Conservation (phyloP, 2,329 filamentous ascomycete species). For the Thermoascus crustaceus region DNA sequence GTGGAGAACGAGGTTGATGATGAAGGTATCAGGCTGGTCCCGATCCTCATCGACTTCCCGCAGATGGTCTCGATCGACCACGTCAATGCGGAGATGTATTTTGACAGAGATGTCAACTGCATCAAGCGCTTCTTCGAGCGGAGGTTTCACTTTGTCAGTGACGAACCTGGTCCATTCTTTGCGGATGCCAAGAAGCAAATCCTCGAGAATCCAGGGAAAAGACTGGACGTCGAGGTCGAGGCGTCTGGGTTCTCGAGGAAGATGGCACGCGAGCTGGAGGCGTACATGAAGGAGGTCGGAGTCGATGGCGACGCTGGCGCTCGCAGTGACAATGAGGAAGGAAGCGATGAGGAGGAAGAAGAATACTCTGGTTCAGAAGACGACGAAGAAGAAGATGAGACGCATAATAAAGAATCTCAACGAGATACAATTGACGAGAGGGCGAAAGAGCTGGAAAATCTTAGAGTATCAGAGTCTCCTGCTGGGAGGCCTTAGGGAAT, state of each 20-base stretch:
- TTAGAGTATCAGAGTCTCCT: slow-evolving; percentile 23
- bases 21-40: slow-evolving; percentile 52
- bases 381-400: slow-evolving; percentile 26
- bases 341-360: slow-evolving; percentile 35
- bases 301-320: slow-evolving; percentile 46
- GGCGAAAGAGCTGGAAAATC: slow-evolving; percentile 22
- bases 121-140: slow-evolving; percentile 90
- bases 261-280: slow-evolving; percentile 89
- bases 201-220: slow-evolving; percentile 51
- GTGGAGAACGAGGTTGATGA: slow-evolving; percentile 20
- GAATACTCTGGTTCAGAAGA: slow-evolving; percentile 23
- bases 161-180: slow-evolving; percentile 77
- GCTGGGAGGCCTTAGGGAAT: slow-evolving; percentile 5
- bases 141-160: slow-evolving; percentile 77
- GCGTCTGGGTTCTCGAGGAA: slow-evolving; percentile 95
- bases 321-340: slow-evolving; percentile 24
- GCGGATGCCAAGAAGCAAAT: slow-evolving; percentile 70
- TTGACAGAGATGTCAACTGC: slow-evolving; percentile 90
- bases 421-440: slow-evolving; percentile 17
- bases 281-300: slow-evolving; percentile 70
- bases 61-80: slow-evolving; percentile 98
- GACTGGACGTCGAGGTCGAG: slow-evolving; percentile 80
- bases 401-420: slow-evolving; percentile 5
- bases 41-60: slow-evolving; percentile 92
- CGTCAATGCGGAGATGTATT: slow-evolving; percentile 90